Percentiles rank a stretch among this genome's conserved stretches.
Evolutionary conservation across 768 basidiomycete species (phyloP).

Genomic region (Agaricus sinodeliciosus): DNA sequence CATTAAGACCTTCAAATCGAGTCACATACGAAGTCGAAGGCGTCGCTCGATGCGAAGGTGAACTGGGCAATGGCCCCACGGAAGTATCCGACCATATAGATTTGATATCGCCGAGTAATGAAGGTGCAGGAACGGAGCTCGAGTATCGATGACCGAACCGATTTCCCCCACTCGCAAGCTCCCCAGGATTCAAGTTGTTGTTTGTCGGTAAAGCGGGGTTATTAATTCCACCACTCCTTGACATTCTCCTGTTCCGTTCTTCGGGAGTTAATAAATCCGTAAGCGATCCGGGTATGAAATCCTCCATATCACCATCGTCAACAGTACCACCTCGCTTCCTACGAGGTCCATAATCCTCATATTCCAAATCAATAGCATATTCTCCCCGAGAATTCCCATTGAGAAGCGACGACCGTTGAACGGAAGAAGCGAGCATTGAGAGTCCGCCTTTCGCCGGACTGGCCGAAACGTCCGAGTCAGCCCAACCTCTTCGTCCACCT

Average conservation of each 20-base stretch:
- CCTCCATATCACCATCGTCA: conserved; percentile 78
- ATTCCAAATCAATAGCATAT: conserved; percentile 32
- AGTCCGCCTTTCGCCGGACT: conserved; percentile 5
- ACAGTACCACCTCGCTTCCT: conserved; percentile 36
- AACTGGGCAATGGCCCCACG: conserved; percentile 21
- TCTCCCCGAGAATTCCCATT: conserved; percentile 18
- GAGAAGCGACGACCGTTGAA: conserved; percentile 14
- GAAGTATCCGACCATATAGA: conserved; percentile 73
- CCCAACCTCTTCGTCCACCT: conserved; percentile 35
- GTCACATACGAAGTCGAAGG: conserved; percentile 52
- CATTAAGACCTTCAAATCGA: conserved; percentile 23
- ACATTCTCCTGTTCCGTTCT: conserved; percentile 79
- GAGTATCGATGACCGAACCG: conserved; percentile 64
- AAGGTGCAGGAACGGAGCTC: conserved; percentile 74
- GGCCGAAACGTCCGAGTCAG: conserved; percentile 15
- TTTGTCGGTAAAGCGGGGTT: conserved; percentile 17
- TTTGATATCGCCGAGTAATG: conserved; percentile 66
- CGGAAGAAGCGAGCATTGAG: conserved; percentile 7
- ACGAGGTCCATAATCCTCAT: conserved; percentile 27
- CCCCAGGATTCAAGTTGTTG: conserved; percentile 11
- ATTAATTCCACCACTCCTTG: conserved; percentile 55
- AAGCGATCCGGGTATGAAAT: conserved; percentile 83
- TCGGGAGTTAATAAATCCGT: conserved; percentile 87
- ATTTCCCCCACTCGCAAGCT: conserved; percentile 9
- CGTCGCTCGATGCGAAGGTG: conserved; percentile 35